phyloP scores from a whole-genome alignment of 208 protist species.

The Acanthamoeba quina region DNA sequence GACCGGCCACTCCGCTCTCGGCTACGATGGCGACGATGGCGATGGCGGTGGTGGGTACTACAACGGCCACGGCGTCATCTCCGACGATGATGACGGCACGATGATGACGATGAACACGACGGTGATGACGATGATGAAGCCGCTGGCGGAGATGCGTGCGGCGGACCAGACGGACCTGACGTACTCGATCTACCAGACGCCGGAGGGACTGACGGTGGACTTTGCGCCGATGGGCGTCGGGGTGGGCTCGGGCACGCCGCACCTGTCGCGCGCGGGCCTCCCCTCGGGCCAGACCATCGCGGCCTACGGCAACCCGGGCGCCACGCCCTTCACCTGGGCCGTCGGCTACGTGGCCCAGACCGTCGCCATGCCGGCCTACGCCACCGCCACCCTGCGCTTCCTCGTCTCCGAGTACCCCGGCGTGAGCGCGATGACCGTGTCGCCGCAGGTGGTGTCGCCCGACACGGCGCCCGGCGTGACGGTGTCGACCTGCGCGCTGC shows the following conservation, averaged over 20 bases:
- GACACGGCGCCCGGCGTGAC: constrained; percentile 23
- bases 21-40: not conserved
- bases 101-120: not conserved
- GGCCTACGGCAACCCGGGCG: constrained; percentile 31
- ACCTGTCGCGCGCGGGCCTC: constrained; percentile 9
- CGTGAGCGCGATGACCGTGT: not conserved
- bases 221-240: constrained; percentile 14
- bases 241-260: not conserved
- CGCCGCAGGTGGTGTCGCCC: constrained; percentile 4
- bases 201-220: constrained; percentile 1
- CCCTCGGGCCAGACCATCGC: not conserved
- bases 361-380: not conserved
- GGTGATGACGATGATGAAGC: not conserved
- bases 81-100: no score
- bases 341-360: constrained; percentile 34
- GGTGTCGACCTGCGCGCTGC: not conserved
- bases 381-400: constrained; percentile 18
- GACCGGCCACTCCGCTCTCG: not conserved
- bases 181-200: not conserved
- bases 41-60: not conserved
- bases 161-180: not conserved
- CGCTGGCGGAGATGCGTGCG: not conserved
- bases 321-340: constrained; percentile 22
- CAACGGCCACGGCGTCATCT: not conserved
- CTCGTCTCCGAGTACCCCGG: not conserved